phyloP scores from a whole-genome alignment of 768 basidiomycete species.

The Termitomyces sp. region DNA sequence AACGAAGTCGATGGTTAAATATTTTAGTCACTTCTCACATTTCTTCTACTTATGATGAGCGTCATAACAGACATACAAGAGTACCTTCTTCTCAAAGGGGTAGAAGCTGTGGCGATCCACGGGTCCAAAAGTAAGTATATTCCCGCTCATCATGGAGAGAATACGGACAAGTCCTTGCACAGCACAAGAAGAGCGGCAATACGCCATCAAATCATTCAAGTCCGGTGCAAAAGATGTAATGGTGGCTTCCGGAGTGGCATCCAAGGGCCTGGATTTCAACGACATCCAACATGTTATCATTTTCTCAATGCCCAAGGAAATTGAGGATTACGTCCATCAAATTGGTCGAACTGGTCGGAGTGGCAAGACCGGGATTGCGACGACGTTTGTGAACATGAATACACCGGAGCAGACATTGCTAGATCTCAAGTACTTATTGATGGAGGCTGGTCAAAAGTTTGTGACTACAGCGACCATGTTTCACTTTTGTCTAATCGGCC shows the following conservation, averaged over 20 bases:
- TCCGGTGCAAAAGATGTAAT: constrained; percentile 97
- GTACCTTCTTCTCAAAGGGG: constrained; percentile 91
- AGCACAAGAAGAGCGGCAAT: constrained; percentile 99
- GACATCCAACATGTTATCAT: constrained; percentile 99
- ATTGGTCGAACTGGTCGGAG: constrained; percentile 97
- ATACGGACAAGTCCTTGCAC: background rate
- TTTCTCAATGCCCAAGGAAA: constrained; percentile 99
- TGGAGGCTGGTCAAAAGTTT: constrained; percentile 98
- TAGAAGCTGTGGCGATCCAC: constrained; percentile 98
- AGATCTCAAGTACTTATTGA: constrained; percentile 93
- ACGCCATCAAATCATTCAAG: constrained; percentile 98
- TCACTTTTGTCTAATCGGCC: constrained; percentile 8
- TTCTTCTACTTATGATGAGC: background rate
- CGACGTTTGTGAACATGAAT: constrained; percentile 98
- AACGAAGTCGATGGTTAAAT: constrained; percentile 96
- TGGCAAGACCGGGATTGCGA: constrained; percentile 98
- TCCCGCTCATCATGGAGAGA: background rate
- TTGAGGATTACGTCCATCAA: constrained; percentile 99
- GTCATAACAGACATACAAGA: constrained; percentile 86
- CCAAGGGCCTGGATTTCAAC: constrained; percentile 97
- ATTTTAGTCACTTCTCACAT: background rate
- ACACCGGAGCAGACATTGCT: constrained; percentile 93
- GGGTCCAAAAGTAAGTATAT: constrained; percentile 82
- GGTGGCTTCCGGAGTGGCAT: constrained; percentile 98
- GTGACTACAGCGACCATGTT: background rate